phyloP scores from a whole-genome alignment of 169 alveolate species.

The Toxoplasma gondii region DNA sequence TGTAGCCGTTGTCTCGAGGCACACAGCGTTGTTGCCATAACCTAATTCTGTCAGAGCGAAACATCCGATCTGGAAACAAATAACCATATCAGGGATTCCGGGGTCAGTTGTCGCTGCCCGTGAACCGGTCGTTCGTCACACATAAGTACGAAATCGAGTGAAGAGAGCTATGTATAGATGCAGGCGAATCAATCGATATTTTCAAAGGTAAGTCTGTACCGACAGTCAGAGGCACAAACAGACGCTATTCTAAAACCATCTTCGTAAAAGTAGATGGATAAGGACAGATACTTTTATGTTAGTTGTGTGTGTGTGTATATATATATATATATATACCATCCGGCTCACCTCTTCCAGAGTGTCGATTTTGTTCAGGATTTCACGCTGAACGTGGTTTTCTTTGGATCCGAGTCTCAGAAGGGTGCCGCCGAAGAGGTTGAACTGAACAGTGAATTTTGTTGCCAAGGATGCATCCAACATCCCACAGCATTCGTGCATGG shows the following conservation, averaged over 20 bases:
- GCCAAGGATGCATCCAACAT: conserved; percentile 32
- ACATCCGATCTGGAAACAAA: conserved; percentile 72
- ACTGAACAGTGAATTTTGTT: conserved; percentile 59
- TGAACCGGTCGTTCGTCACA: background rate
- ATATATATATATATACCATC: background rate
- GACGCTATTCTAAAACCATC: no score
- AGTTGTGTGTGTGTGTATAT: no score
- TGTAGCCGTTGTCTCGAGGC: conserved; percentile 81
- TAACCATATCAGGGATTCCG: background rate
- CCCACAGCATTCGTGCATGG: background rate
- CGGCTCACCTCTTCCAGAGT: background rate
- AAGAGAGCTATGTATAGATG: no score
- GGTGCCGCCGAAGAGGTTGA: conserved; percentile 70
- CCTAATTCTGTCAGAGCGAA: conserved; percentile 85
- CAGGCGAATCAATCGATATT: no score
- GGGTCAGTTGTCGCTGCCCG: background rate
- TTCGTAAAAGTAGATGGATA: no score
- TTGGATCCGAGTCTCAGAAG: background rate
- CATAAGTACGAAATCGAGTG: no score
- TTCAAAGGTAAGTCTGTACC: no score
- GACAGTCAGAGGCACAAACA: no score
- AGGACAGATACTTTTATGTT: no score
- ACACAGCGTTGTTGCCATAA: conserved; percentile 85
- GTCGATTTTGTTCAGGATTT: conserved; percentile 6
- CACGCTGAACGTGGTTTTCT: background rate